Evolutionary conservation across 441 rosid species (phyloP), one percentile per base, ranked within the genome.

Genomic region (Mallotus repandus): DNA sequence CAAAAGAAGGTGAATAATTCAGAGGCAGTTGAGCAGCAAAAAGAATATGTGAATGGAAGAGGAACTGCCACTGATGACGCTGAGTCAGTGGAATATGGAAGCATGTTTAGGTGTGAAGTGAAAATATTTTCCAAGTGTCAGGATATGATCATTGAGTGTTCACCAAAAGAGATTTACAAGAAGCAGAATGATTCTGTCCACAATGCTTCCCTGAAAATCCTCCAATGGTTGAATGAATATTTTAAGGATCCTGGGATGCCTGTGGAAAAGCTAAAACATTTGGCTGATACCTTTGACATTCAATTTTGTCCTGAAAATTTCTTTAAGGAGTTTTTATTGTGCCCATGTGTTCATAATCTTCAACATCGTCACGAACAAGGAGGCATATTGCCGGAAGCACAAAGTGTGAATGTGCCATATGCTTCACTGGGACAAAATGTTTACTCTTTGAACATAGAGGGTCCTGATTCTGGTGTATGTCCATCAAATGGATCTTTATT

Each of bases 161-260:
- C 89, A 18, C 92, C 90, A 1, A 84, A 77, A 67, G 87, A 84
- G 35, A 74, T 81, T 57, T 87, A 80, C 79, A 95, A 88, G 84
- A 94, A 89, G 87, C 89, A 84, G 70, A 86, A 71, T 68, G 97
- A 91, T 81, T 87, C 96, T 53, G 29, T 85, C 72, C 98, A 96
- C 75, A 87, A 84, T 78, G 89, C 88, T 82, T 88, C 92, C 57
- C 73, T 96, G 80, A 90, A 87, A 79, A 84, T 93, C 76, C 95
- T 96, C 18, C 82, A 85, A 61, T 90, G 94, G 93, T 76, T 96
- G 77, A 84, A 84, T 84, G 81, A 83, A 56, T 91, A 81, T 77
- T 85, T 96, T 77, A 79, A 80, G 84, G 84, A 84, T 53, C 74
- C 74, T 57, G 80, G 79, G 49, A 80, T 85, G 82, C 71, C 81